Base-by-base conservation (phyloP, 164 flowering plant genomes). In the Nelumbo lutea region DNA sequence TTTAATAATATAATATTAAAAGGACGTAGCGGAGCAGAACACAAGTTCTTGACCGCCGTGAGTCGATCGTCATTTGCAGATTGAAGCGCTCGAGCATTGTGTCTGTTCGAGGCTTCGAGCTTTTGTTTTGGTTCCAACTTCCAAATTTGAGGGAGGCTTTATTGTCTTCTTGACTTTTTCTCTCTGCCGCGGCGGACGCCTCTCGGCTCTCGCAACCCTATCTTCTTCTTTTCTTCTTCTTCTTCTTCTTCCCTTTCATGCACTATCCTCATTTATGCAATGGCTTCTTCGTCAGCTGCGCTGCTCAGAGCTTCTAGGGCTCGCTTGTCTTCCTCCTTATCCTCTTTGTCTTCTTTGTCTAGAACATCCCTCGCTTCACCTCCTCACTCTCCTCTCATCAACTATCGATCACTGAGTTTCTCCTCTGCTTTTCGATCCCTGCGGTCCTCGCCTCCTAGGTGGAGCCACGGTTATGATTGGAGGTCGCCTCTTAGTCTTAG, bases 401-500 rank as follows among this genome's bases (percentile, higher is more conserved):
- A 61, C 55, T 62, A 43, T 13, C 74, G 78, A 27, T 76, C 61
- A 11, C 41, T 73, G 10, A 64, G 70, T 62, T 73, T 46, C 57
- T 66, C 69, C 5, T 38, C 55, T 40, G 41, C 65, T 14, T 59
- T 72, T 51, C 74, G 84, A 75, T 81, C 86, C 14, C 55, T 78
- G 11, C 59, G 82, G 64, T 68, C 71, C 13, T 67, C 73, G 13
- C 51, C 41, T 61, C 79, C 82, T 7, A 75, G 90, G 63, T 83
- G 88, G 84, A 83, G 87, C 71, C 87, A 84, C 82, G 78, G 85
- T 14, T 62, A 75, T 51, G 84, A 79, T 66, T 88, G 93, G 90
- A 75, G 88, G 27, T 83, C 92, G 52, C 85, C 96, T 3, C 43
- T 79, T 41, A 82, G 85, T 68, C 84, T 87, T 43, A 78, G 86